A percentile compares a stretch with the other conserved stretches of the same genome.
These are phyloP conservation scores for Cenococcum geophilum DNA, from an alignment of 495 filamentous ascomycete genomes.

Conservation along the genomic window DNA sequence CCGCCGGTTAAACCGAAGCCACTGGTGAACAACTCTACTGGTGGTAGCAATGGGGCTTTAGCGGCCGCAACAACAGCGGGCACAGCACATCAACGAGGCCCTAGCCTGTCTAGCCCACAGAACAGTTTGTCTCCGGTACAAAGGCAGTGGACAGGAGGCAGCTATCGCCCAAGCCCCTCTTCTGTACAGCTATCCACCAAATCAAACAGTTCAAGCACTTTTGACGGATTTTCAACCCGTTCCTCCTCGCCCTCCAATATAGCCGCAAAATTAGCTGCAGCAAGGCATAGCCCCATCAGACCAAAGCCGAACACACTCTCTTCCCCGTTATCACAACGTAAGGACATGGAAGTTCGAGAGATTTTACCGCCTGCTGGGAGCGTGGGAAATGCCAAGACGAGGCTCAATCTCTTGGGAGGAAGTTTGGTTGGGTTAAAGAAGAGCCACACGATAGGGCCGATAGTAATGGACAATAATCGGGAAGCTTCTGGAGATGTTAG, in stretches of 20 bases:
- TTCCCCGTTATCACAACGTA: not conserved
- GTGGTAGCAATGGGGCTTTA: constrained; percentile 26
- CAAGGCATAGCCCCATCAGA: constrained; percentile 26
- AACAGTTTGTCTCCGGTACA: constrained; percentile 15
- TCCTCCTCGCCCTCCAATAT: constrained; percentile 32
- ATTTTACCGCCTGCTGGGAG: constrained; percentile 25
- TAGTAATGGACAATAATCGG: not conserved
- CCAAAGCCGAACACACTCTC: not conserved
- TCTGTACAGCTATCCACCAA: constrained; percentile 17
- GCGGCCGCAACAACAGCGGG: constrained; percentile 29
- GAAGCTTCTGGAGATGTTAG: not conserved
- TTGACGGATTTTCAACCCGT: constrained; percentile 13
- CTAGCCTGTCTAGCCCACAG: not conserved
- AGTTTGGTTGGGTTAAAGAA: not conserved
- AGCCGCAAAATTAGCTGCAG: constrained; percentile 30
- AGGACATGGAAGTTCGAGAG: constrained; percentile 18
- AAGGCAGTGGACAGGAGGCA: constrained; percentile 24
- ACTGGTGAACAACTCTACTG: constrained; percentile 24
- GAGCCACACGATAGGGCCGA: constrained; percentile 4
- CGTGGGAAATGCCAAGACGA: constrained; percentile 20
- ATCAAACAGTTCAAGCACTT: constrained; percentile 22
- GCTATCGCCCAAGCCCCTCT: constrained; percentile 14
- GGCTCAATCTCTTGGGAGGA: constrained; percentile 10
- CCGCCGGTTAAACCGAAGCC: constrained; percentile 28
- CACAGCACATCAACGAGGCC: constrained; percentile 7